Percentiles rank a stretch among this genome's conserved stretches.
These are phyloP conservation scores for Arthroderma sp. DNA, from an alignment of 2,329 filamentous ascomycete genomes.

Conservation along the genomic window DNA sequence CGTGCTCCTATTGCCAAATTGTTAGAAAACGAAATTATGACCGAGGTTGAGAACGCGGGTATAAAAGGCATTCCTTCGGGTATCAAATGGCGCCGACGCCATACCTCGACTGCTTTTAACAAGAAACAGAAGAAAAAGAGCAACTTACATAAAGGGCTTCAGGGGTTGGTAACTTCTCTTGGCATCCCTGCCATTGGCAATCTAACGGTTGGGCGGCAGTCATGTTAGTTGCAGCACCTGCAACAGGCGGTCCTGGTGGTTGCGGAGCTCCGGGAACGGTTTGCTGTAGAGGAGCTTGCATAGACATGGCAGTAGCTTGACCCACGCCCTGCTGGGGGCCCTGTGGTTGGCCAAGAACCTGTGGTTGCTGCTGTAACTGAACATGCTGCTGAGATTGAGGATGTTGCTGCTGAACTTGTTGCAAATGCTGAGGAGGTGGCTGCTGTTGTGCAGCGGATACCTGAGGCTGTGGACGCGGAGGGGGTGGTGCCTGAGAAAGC, in stretches of 20 bases:
- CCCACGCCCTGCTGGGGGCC: conserved; percentile 10
- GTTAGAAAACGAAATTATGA: background rate
- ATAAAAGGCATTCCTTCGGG: too few species aligned
- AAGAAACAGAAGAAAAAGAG: background rate
- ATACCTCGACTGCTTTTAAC: too few species aligned
- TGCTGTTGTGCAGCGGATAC: conserved; percentile 5
- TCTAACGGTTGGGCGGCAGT: conserved; percentile 26
- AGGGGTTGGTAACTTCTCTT: conserved; percentile 44
- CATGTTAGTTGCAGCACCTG: too few species aligned
- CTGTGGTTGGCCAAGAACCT: conserved; percentile 14
- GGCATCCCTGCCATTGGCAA: conserved; percentile 51
- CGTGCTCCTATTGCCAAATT: conserved; percentile 60
- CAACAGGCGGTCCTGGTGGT: too few species aligned
- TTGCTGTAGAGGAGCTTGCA: too few species aligned
- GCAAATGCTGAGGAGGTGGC: conserved; percentile 1
- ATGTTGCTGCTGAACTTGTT: background rate
- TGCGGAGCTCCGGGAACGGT: too few species aligned
- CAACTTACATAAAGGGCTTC: conserved; percentile 49
- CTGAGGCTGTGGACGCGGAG: conserved; percentile 1
- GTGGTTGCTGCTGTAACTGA: conserved; percentile 11
- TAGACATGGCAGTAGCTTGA: conserved; percentile 23
- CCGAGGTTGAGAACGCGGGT: background rate
- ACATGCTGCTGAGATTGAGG: conserved; percentile 5
- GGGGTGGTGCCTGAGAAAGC: conserved; percentile 1
- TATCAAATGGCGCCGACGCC: too few species aligned